Percentiles rank a stretch among this genome's conserved stretches.
These are phyloP conservation scores for Alternaria arbusti DNA, from an alignment of 2,329 filamentous ascomycete species.

Conservation along the genomic window DNA sequence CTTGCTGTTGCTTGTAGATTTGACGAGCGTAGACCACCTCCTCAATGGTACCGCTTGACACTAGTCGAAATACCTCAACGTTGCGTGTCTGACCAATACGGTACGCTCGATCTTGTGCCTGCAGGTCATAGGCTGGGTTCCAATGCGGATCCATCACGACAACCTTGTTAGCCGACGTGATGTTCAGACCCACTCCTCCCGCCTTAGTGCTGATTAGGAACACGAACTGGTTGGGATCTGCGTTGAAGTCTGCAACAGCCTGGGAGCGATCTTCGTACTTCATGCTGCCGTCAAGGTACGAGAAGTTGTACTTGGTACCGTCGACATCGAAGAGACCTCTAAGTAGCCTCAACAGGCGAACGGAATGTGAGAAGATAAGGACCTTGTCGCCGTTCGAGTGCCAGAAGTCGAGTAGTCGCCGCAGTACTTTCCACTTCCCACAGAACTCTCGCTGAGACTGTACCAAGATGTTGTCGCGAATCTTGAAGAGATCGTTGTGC, in stretches of 20 bases:
- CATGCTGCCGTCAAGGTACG: slow-evolving; percentile 87
- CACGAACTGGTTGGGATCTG: slow-evolving; percentile 84
- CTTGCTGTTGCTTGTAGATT: slow-evolving; percentile 98
- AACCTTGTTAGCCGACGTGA: slow-evolving; percentile 97
- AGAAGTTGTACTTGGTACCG: slow-evolving; percentile 77
- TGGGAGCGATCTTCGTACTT: slow-evolving; percentile 81
- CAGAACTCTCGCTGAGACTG: slow-evolving; percentile 90
- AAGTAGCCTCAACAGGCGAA: slow-evolving; percentile 82
- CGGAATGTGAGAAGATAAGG: slow-evolving; percentile 91
- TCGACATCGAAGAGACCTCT: slow-evolving; percentile 86
- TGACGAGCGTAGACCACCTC: slow-evolving; percentile 97
- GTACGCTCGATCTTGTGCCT: slow-evolving; percentile 95
- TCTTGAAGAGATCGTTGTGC: slow-evolving; percentile 76
- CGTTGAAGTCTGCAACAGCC: slow-evolving; percentile 89
- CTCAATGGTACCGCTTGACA: slow-evolving; percentile 91
- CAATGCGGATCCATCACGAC: slow-evolving; percentile 97
- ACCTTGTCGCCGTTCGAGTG: slow-evolving; percentile 90
- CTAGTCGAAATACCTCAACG: slow-evolving; percentile 92
- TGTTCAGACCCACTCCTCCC: slow-evolving; percentile 92
- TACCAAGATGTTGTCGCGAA: slow-evolving; percentile 78
- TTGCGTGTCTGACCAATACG: slow-evolving; percentile 91
- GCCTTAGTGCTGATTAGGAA: slow-evolving; percentile 95
- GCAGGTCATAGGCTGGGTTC: slow-evolving; percentile 94
- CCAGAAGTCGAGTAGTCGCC: slow-evolving; percentile 88
- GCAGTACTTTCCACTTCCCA: slow-evolving; percentile 94